Percentiles rank a stretch among this genome's conserved stretches.
phyloP scores from a whole-genome alignment of 2,329 filamentous ascomycete species.

The Diaporthe destruens region DNA sequence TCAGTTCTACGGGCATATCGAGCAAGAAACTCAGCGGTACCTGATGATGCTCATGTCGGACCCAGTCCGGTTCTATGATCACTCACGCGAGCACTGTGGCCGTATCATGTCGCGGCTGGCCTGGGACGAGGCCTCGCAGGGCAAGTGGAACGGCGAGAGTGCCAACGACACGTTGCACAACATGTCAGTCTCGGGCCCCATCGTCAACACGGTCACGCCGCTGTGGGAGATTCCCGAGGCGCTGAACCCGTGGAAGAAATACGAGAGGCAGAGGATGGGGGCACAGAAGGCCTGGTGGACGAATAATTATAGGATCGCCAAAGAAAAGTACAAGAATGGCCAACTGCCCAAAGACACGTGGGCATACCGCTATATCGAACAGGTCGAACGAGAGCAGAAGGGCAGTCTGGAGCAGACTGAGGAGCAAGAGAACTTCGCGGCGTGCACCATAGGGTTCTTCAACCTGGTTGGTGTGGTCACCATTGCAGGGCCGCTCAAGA shows the following conservation, averaged over 20 bases:
- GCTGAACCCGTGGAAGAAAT: slow-evolving; percentile 63
- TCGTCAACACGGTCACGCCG: slow-evolving; percentile 64
- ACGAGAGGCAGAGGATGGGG: slow-evolving; percentile 58
- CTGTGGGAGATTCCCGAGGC: slow-evolving; percentile 59
- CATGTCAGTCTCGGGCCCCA: slow-evolving; percentile 65
- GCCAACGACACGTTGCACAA: slow-evolving; percentile 61
- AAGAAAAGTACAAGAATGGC: slow-evolving; percentile 55
- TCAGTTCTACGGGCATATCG: slow-evolving; percentile 63
- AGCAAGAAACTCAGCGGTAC: slow-evolving; percentile 59
- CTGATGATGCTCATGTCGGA: slow-evolving; percentile 61
- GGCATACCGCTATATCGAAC: slow-evolving; percentile 62
- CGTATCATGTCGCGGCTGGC: slow-evolving; percentile 63
- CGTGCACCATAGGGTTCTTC: slow-evolving; percentile 65
- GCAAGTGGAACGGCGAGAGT: slow-evolving; percentile 59
- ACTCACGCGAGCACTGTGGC: slow-evolving; percentile 63
- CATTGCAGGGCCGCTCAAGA: slow-evolving; percentile 62
- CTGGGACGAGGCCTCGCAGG: slow-evolving; percentile 63
- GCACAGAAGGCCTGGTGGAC: slow-evolving; percentile 62
- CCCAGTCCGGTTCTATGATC: slow-evolving; percentile 58
- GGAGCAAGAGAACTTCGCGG: slow-evolving; percentile 60
- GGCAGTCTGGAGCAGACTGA: slow-evolving; percentile 54
- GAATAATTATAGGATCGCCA: slow-evolving; percentile 56
- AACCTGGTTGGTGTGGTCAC: slow-evolving; percentile 65
- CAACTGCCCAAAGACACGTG: slow-evolving; percentile 60
- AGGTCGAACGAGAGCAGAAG: slow-evolving; percentile 57